A percentile compares a stretch with the other conserved stretches of the same genome.
Conservation (phyloP, 1,284 basidiomycete genomes). For the Exobasidium rhododendri region DNA sequence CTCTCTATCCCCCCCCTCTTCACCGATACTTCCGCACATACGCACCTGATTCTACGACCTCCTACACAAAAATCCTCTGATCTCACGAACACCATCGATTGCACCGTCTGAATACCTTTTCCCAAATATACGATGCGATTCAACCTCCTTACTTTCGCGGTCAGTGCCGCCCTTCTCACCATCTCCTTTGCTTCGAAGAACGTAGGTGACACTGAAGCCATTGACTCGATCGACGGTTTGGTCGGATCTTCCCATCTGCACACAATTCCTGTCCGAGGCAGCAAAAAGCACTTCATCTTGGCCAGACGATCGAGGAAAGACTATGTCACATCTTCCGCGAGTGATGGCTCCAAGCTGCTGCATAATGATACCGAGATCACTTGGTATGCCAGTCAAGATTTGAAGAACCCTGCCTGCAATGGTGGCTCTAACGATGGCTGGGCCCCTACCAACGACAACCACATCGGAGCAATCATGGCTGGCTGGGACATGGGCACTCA, state of each 20-base stretch:
- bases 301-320: slow-evolving; percentile 10
- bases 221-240: no score
- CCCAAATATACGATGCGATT: neutral
- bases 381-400: slow-evolving; percentile 48
- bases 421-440: slow-evolving; percentile 27
- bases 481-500: slow-evolving; percentile 32
- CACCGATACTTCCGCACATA: no score
- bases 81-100: no score
- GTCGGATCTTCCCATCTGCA: no score
- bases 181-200: neutral
- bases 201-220: no score
- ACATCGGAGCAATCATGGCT: slow-evolving; percentile 46
- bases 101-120: no score
- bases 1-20: no score
- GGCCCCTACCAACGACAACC: slow-evolving; percentile 39
- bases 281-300: slow-evolving; percentile 17
- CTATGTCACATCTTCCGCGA: neutral
- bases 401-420: slow-evolving; percentile 46
- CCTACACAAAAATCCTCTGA: no score
- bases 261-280: slow-evolving; percentile 13
- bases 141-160: neutral
- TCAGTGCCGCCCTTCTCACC: neutral
- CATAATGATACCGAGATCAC: slow-evolving; percentile 36
- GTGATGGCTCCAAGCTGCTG: slow-evolving; percentile 16
- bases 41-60: no score